Evolutionary conservation across 169 alveolate genomes (phyloP).

Genomic region (Eimeria tenella): DNA sequence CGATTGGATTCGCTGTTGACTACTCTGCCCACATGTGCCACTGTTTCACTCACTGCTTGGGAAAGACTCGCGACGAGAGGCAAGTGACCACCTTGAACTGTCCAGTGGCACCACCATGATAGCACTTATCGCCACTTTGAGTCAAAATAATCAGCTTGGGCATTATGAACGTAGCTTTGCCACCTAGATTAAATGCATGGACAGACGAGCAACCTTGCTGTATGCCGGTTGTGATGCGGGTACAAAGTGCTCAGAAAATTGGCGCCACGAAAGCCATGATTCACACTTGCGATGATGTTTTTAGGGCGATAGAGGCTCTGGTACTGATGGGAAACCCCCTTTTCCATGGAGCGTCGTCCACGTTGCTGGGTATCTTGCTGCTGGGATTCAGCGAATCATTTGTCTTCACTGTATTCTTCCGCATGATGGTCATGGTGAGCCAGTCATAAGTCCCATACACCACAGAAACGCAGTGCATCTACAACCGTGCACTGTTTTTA

Average conservation of each 20-base stretch:
- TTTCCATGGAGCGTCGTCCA: constrained; percentile 87
- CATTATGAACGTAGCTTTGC: too few species aligned
- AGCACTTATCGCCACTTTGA: too few species aligned
- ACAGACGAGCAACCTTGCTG: too few species aligned
- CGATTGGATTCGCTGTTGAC: constrained; percentile 88
- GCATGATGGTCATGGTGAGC: constrained; percentile 86
- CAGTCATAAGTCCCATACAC: neutral
- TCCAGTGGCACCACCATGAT: too few species aligned
- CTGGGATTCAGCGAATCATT: constrained; percentile 85
- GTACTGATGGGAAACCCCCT: constrained; percentile 88
- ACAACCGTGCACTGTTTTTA: neutral
- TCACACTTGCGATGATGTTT: neutral
- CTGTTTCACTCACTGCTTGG: constrained; percentile 85
- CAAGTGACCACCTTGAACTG: neutral
- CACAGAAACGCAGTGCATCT: neutral
- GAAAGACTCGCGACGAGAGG: constrained; percentile 82
- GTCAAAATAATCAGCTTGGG: too few species aligned
- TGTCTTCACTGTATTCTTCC: constrained; percentile 87
- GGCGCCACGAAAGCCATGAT: too few species aligned
- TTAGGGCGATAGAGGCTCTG: constrained; percentile 83
- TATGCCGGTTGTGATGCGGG: too few species aligned
- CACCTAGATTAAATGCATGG: too few species aligned
- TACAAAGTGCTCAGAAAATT: too few species aligned
- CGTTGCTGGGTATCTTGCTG: constrained; percentile 84
- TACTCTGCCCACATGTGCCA: constrained; percentile 88